phyloP scores from a whole-genome alignment of 1,284 basidiomycete genomes.

The Xerocomus minutiporus region DNA sequence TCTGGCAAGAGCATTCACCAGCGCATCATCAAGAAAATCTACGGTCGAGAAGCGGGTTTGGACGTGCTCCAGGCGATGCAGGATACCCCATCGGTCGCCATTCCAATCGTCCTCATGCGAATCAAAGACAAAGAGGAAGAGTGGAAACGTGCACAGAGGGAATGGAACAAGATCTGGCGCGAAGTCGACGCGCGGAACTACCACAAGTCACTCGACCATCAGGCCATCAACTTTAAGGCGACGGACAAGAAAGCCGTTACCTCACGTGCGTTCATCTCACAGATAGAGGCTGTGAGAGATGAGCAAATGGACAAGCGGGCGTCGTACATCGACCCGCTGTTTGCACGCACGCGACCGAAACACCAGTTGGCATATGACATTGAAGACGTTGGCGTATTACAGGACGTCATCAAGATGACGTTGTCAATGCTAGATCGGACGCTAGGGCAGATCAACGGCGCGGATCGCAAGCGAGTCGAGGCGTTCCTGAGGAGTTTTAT shows the following conservation, averaged over 20 bases:
- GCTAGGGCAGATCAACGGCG: constrained; percentile 64
- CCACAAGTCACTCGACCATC: constrained; percentile 90
- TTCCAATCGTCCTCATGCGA: constrained; percentile 88
- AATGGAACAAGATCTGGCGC: constrained; percentile 99
- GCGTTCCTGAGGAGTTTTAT: constrained; percentile 77
- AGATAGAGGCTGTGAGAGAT: constrained; percentile 85
- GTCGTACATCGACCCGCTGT: constrained; percentile 71
- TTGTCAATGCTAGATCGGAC: constrained; percentile 91
- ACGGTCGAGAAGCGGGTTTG: constrained; percentile 81
- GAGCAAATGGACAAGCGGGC: constrained; percentile 83
- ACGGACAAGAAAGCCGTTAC: constrained; percentile 90
- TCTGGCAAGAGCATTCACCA: constrained; percentile 91
- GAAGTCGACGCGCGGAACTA: constrained; percentile 96
- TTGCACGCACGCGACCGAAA: constrained; percentile 62
- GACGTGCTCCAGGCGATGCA: constrained; percentile 92
- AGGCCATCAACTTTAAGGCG: constrained; percentile 87
- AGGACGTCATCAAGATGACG: constrained; percentile 85
- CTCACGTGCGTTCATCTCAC: constrained; percentile 78
- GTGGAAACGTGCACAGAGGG: constrained; percentile 98
- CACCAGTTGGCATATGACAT: constrained; percentile 82
- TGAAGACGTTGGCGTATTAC: constrained; percentile 73
- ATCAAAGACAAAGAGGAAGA: constrained; percentile 97
- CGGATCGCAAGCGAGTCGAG: constrained; percentile 82
- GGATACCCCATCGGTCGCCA: constrained; percentile 87
- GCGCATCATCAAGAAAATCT: constrained; percentile 95